Evolutionary conservation across 2,329 filamentous ascomycete species (phyloP).

Genomic region (Aspergillus novoparasiticus): DNA sequence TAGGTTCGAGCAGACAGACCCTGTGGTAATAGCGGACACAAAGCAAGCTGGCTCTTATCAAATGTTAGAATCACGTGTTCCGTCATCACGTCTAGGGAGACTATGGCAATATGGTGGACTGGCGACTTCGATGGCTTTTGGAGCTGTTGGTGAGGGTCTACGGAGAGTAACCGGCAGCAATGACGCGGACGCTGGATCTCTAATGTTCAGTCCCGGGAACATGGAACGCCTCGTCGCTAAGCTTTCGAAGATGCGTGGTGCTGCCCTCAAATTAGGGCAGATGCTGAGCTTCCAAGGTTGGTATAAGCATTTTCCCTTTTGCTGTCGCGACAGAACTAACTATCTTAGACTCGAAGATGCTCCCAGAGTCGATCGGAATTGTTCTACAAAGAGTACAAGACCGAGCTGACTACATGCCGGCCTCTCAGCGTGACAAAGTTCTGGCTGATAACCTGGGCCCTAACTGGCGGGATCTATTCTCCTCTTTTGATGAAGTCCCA

Average conservation of each 20-base stretch:
- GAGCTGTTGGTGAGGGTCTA: conserved; percentile 82
- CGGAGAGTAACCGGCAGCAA: conserved; percentile 75
- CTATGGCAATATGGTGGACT: conserved; percentile 95
- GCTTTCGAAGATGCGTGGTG: conserved; percentile 92
- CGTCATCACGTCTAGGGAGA: conserved; percentile 80
- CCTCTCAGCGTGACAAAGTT: conserved; percentile 86
- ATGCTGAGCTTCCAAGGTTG: conserved; percentile 90
- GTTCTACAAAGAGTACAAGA: conserved; percentile 95
- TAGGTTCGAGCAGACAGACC: conserved; percentile 13
- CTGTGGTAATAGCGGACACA: conserved; percentile 22
- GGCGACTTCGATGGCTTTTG: conserved; percentile 92
- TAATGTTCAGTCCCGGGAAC: conserved; percentile 85
- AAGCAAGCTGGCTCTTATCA: conserved; percentile 57
- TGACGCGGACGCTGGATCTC: conserved; percentile 63
- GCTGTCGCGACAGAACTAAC: background rate
- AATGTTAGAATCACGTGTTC: conserved; percentile 86
- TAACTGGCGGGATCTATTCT: conserved; percentile 83
- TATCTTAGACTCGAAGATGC: conserved; percentile 79
- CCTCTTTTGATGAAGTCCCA: conserved; percentile 83
- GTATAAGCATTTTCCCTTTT: background rate
- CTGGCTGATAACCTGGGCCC: conserved; percentile 75
- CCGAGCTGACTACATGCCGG: conserved; percentile 95
- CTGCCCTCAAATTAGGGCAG: conserved; percentile 94
- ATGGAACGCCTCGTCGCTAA: conserved; percentile 92
- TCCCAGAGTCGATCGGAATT: conserved; percentile 82